A percentile compares a stretch with the other conserved stretches of the same genome.
phyloP scores from a whole-genome alignment of 805 yeast genomes.

The Metschnikowia matae region DNA sequence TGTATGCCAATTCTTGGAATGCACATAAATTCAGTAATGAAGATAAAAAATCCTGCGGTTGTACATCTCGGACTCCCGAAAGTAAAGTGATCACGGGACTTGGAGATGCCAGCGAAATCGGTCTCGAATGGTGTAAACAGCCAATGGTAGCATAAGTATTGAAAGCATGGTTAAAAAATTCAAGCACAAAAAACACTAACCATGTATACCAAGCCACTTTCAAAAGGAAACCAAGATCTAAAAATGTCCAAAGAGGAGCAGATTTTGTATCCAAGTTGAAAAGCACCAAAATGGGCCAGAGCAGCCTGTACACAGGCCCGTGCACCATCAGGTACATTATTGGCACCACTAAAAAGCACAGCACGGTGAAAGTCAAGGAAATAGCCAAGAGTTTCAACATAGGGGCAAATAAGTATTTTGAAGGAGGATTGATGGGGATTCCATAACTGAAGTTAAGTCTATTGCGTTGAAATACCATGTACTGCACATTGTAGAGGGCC shows the following conservation, averaged over 20 bases:
- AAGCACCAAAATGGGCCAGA: slow-evolving; percentile 27
- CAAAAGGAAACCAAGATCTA: slow-evolving; percentile 25
- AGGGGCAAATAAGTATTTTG: slow-evolving; percentile 25
- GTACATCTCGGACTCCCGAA: slow-evolving; percentile 57
- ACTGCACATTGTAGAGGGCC: slow-evolving; percentile 46
- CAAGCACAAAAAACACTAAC: slow-evolving; percentile 45
- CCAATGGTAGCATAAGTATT: slow-evolving; percentile 69
- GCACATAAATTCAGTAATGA: slow-evolving; percentile 53
- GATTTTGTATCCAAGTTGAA: slow-evolving; percentile 34
- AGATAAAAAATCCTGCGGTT: slow-evolving; percentile 17
- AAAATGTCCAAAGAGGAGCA: slow-evolving; percentile 33
- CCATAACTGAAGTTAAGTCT: slow-evolving; percentile 44
- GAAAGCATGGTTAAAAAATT: slow-evolving; percentile 52
- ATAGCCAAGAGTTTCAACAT: slow-evolving; percentile 33
- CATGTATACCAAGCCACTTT: slow-evolving; percentile 21
- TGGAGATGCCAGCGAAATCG: slow-evolving; percentile 54
- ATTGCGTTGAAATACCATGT: slow-evolving; percentile 51
- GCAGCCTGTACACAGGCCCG: slow-evolving; percentile 36
- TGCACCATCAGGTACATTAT: slow-evolving; percentile 40
- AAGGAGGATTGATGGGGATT: slow-evolving; percentile 38
- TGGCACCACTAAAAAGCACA: slow-evolving; percentile 31
- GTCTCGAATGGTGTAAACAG: slow-evolving; percentile 61
- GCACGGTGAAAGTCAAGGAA: slow-evolving; percentile 29
- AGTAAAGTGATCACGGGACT: slow-evolving; percentile 62
- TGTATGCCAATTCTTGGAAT: slow-evolving; percentile 68